Conservation (phyloP, 2,329 filamentous ascomycete species). For the Periconia sp. region DNA sequence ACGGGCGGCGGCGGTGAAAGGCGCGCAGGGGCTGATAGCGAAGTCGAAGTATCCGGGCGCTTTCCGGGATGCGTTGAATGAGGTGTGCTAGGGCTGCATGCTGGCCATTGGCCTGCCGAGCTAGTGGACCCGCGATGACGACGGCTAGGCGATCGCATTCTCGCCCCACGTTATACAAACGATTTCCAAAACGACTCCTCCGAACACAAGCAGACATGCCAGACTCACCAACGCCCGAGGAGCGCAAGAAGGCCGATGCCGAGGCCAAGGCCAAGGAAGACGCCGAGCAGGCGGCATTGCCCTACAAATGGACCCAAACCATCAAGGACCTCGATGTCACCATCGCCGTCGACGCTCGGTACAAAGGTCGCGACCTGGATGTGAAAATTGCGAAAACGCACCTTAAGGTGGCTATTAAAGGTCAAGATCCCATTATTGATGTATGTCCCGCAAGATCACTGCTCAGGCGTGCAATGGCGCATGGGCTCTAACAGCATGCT, state of each 20-base stretch:
- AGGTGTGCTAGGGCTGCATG: constrained; percentile 1
- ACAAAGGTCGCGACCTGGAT: constrained; percentile 83
- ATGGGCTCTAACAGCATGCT: constrained; percentile 14
- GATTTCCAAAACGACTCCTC: constrained; percentile 10
- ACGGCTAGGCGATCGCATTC: background rate
- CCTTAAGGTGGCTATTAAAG: constrained; percentile 83
- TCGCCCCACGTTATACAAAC: constrained; percentile 2
- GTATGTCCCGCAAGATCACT: constrained; percentile 61
- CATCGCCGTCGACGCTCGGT: constrained; percentile 77
- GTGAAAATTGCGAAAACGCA: constrained; percentile 81
- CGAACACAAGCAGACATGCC: constrained; percentile 36
- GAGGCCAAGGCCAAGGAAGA: constrained; percentile 73
- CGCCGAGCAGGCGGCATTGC: constrained; percentile 86
- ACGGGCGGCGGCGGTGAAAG: constrained; percentile 17
- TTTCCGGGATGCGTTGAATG: constrained; percentile 11
- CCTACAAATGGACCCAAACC: constrained; percentile 97
- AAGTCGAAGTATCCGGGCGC: background rate
- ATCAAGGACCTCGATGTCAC: constrained; percentile 86
- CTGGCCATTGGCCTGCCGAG: background rate
- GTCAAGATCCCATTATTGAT: constrained; percentile 81
- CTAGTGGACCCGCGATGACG: constrained; percentile 8
- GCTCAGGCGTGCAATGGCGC: background rate
- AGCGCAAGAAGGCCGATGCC: constrained; percentile 62
- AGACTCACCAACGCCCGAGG: constrained; percentile 57
- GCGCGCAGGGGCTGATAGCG: constrained; percentile 21